Conservation (phyloP, 352 stramenopile species). For the Thraustochytrium sp. region DNA sequence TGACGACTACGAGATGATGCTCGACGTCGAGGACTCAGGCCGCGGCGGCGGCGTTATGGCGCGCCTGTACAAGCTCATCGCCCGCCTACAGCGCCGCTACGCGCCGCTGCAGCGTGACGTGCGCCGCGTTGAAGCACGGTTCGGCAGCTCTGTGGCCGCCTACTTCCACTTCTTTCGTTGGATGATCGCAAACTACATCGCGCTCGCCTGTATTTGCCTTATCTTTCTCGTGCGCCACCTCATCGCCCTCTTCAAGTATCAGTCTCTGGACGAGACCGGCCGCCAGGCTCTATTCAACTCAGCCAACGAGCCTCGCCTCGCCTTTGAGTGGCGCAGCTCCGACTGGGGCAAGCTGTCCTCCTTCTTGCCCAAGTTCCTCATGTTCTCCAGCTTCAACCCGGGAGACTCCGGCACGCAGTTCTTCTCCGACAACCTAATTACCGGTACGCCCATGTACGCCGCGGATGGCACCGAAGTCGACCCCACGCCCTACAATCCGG, state of each 20-base stretch:
- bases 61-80: conserved; percentile 21
- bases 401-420: conserved; percentile 52
- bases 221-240: conserved; percentile 62
- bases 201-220: conserved; percentile 57
- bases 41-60: neutral
- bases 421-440: neutral
- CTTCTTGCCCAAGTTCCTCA: conserved; percentile 58
- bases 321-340: conserved; percentile 1
- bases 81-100: conserved; percentile 51
- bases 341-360: conserved; percentile 56
- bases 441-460: neutral
- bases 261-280: neutral
- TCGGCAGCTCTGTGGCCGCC: conserved; percentile 66
- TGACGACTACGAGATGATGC: conserved; percentile 39
- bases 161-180: conserved; percentile 71
- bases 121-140: conserved; percentile 67
- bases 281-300: conserved; percentile 43
- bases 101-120: conserved; percentile 63
- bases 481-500: conserved; percentile 54
- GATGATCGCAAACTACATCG: conserved; percentile 67
- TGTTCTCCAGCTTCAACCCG: conserved; percentile 60
- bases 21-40: conserved; percentile 39
- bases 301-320: neutral
- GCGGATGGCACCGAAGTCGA: neutral
- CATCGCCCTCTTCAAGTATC: conserved; percentile 47